These are phyloP conservation scores for Annulohypoxylon nitens DNA, from an alignment of 495 filamentous ascomycete genomes.

Conservation along the genomic window DNA sequence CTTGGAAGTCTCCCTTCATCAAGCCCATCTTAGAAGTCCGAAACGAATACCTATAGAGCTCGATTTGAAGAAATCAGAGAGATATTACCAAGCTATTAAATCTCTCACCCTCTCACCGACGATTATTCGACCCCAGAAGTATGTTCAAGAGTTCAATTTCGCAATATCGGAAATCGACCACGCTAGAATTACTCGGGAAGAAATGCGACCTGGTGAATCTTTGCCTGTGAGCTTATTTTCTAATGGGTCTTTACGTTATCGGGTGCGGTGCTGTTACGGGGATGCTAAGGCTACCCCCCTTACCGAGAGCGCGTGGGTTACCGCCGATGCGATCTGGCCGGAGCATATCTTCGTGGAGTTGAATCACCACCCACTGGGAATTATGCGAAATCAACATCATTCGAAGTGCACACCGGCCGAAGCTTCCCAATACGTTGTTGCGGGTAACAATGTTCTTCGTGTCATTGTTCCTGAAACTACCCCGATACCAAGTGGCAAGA, in stretches of 20 bases:
- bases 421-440: slow-evolving; percentile 67
- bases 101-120: slow-evolving; percentile 59
- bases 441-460: slow-evolving; percentile 70
- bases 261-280: slow-evolving; percentile 53
- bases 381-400: slow-evolving; percentile 74
- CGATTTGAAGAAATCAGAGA: slow-evolving; percentile 45
- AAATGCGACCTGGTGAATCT: slow-evolving; percentile 18
- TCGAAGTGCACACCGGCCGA: slow-evolving; percentile 82
- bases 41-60: slow-evolving; percentile 54
- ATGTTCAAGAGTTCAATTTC: slow-evolving; percentile 52
- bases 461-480: slow-evolving; percentile 62
- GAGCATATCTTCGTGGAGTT: slow-evolving; percentile 75
- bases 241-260: slow-evolving; percentile 57
- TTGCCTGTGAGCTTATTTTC: slow-evolving; percentile 52
- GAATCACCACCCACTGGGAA: slow-evolving; percentile 69
- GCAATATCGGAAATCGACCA: slow-evolving; percentile 53
- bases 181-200: slow-evolving; percentile 37
- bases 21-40: slow-evolving; percentile 69
- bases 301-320: slow-evolving; percentile 68
- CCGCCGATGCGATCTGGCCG: slow-evolving; percentile 77
- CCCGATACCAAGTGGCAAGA: slow-evolving; percentile 36
- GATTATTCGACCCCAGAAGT: slow-evolving; percentile 47
- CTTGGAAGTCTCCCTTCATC: slow-evolving; percentile 65
- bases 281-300: slow-evolving; percentile 15
- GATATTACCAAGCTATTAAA: slow-evolving; percentile 63